These are phyloP conservation scores for Backusella tuberculispora DNA, from an alignment of 192 early-diverging fungal genomes.

Conservation along the genomic window DNA sequence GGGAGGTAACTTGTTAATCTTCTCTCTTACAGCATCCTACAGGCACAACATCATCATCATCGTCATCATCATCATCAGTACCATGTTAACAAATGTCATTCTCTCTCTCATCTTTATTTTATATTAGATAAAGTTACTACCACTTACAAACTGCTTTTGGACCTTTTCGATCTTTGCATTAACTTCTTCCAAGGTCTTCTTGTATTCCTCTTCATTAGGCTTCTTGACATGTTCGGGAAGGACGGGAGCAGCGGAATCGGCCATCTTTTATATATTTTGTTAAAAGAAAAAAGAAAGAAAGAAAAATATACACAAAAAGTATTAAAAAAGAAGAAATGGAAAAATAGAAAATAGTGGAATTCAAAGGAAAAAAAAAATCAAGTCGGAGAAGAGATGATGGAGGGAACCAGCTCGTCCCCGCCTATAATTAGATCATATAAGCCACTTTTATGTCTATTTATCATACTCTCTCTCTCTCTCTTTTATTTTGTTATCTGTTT, in stretches of 20 bases:
- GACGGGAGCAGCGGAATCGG: conserved; percentile 29
- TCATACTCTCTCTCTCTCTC: too few relatives aligned
- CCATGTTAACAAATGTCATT: background rate
- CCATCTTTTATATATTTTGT: conserved; percentile 17
- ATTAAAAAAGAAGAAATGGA: background rate
- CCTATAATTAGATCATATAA: too few relatives aligned
- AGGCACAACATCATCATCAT: background rate
- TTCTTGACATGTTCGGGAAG: conserved; percentile 33
- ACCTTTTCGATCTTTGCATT: conserved; percentile 31
- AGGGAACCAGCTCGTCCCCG: too few relatives aligned
- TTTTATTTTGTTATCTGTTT: too few relatives aligned
- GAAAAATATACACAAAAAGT: conserved; percentile 14
- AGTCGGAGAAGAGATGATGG: too few relatives aligned
- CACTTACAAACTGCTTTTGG: conserved; percentile 40
- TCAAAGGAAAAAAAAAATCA: background rate
- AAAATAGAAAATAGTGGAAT: conserved; percentile 3
- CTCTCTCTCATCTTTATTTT: background rate
- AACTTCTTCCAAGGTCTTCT: conserved; percentile 26
- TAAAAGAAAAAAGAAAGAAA: conserved; percentile 16
- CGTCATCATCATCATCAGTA: background rate
- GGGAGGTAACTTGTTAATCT: conserved; percentile 58
- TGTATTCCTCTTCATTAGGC: conserved; percentile 35
- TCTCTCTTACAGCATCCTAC: conserved; percentile 59
- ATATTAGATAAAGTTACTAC: background rate
- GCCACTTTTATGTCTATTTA: too few relatives aligned